phyloP scores from a whole-genome alignment of 2,329 filamentous ascomycete species.

The Pyricularia sp. region DNA sequence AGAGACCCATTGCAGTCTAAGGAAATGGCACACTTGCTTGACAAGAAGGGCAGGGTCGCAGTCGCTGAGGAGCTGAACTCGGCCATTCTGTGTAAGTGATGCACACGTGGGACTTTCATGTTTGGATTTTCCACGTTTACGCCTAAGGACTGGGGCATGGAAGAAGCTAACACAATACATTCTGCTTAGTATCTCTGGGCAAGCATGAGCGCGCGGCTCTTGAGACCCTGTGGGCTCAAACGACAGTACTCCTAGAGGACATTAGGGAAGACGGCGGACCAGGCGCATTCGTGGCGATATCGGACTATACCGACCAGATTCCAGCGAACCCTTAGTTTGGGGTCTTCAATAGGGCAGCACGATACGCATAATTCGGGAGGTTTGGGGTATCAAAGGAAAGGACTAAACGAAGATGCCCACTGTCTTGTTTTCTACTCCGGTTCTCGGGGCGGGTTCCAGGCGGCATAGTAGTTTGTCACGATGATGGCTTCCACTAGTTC shows the following conservation, averaged over 20 bases:
- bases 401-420: background rate
- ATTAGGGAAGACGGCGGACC: slow-evolving; percentile 70
- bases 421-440: background rate
- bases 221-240: slow-evolving; percentile 79
- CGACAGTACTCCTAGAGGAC: slow-evolving; percentile 75
- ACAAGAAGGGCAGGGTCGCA: slow-evolving; percentile 60
- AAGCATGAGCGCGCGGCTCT: slow-evolving; percentile 81
- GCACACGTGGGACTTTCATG: background rate
- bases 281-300: slow-evolving; percentile 67
- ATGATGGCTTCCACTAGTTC: background rate
- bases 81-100: slow-evolving; percentile 70
- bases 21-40: slow-evolving; percentile 68
- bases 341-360: background rate
- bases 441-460: background rate
- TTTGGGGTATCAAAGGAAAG: background rate
- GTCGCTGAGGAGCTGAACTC: slow-evolving; percentile 93
- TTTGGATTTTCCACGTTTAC: background rate
- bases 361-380: background rate
- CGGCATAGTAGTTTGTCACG: background rate
- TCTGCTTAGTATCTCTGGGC: slow-evolving; percentile 65
- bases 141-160: background rate
- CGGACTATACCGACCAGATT: slow-evolving; percentile 38
- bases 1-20: slow-evolving; percentile 66
- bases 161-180: slow-evolving; percentile 9
- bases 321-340: slow-evolving; percentile 13